Conservation (phyloP, 441 rosid species). For the Gossypium schwendimanii region DNA sequence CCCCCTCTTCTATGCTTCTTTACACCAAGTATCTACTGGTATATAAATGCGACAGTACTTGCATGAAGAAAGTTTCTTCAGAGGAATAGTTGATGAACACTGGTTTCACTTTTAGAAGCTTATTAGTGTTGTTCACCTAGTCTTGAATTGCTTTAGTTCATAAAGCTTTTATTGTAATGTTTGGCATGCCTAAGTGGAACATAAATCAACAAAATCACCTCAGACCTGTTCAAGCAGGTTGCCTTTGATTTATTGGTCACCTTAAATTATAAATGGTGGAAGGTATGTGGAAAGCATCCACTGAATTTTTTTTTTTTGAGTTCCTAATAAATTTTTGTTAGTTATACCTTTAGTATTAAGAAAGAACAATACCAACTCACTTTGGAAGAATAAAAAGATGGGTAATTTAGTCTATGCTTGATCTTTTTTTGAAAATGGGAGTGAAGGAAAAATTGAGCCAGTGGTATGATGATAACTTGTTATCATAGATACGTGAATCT, state of each 20-base stretch:
- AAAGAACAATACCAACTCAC: not conserved
- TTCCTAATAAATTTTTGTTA: too few relatives aligned
- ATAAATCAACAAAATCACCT: not conserved
- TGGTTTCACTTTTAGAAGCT: not conserved
- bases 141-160: not conserved
- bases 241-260: not conserved
- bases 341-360: not conserved
- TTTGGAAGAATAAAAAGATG: not conserved
- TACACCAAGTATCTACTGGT: not conserved
- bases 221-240: not conserved
- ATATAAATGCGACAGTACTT: not conserved
- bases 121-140: slow-evolving; percentile 1
- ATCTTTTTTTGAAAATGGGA: not conserved
- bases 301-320: not conserved
- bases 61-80: not conserved
- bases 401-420: not conserved
- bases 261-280: too few relatives aligned
- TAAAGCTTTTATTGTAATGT: not conserved
- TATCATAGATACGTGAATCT: not conserved
- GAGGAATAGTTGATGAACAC: not conserved
- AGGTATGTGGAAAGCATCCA: not conserved
- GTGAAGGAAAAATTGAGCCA: not conserved
- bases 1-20: not conserved
- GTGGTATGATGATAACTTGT: not conserved
- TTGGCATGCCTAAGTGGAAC: not conserved